These are phyloP conservation scores for Pichia manshurica DNA, from an alignment of 805 yeast genomes.

Conservation along the genomic window DNA sequence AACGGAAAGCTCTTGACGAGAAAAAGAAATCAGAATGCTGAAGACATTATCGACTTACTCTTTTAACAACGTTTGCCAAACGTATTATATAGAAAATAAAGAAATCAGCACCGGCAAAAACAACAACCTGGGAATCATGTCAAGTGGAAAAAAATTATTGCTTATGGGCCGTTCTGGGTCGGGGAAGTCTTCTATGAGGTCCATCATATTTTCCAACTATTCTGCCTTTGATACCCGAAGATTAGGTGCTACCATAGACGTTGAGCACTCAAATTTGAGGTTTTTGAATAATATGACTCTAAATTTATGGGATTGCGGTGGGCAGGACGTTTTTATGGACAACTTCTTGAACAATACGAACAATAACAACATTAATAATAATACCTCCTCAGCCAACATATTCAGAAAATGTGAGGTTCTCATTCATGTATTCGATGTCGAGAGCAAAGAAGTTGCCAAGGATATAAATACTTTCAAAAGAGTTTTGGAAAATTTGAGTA, in stretches of 20 bases:
- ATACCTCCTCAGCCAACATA: constrained; percentile 49
- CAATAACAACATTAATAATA: constrained; percentile 40
- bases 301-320: constrained; percentile 98
- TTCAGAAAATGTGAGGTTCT: constrained; percentile 94
- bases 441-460: constrained; percentile 82
- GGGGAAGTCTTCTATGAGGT: constrained; percentile 96
- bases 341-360: constrained; percentile 48
- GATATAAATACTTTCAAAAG: constrained; percentile 89
- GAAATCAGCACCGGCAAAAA: too few relatives aligned
- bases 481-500: constrained; percentile 73
- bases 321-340: constrained; percentile 95
- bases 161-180: constrained; percentile 93
- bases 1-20: too few relatives aligned
- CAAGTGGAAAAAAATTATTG: constrained; percentile 51
- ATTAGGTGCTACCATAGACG: constrained; percentile 95
- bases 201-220: constrained; percentile 91
- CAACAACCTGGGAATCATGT: constrained; percentile 11
- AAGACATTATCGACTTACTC: too few relatives aligned
- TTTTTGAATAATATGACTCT: constrained; percentile 93
- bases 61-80: too few relatives aligned
- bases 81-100: too few relatives aligned
- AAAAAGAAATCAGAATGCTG: too few relatives aligned
- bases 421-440: constrained; percentile 95
- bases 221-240: constrained; percentile 95
- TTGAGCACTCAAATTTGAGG: constrained; percentile 92